A percentile compares a stretch with the other conserved stretches of the same genome.
Evolutionary conservation across 2,329 filamentous ascomycete genomes (phyloP).

Genomic region (Exophiala calicioides): DNA sequence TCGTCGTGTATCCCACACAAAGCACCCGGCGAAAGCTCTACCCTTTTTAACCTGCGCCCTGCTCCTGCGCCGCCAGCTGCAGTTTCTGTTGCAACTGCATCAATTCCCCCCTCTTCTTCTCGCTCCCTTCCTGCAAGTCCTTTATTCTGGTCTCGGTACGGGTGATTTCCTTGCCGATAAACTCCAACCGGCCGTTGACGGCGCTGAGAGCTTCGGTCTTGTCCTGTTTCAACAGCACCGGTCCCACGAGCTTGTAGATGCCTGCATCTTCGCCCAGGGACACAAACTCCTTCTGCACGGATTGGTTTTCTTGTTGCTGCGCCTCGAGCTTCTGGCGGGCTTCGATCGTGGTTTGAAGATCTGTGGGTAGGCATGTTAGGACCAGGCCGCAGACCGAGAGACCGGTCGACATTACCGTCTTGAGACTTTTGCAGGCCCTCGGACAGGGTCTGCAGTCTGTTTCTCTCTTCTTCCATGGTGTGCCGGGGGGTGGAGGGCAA

Average conservation of each 20-base stretch:
- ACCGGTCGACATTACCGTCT: too few relatives aligned
- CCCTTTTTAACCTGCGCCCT: slow-evolving; percentile 23
- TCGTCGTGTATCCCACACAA: too few relatives aligned
- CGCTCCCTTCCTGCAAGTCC: slow-evolving; percentile 64
- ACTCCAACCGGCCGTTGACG: slow-evolving; percentile 86
- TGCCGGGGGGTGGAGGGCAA: background rate
- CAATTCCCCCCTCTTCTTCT: slow-evolving; percentile 66
- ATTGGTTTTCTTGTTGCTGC: slow-evolving; percentile 88
- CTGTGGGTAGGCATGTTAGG: slow-evolving; percentile 59
- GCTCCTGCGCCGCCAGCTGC: slow-evolving; percentile 28
- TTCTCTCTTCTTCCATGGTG: slow-evolving; percentile 59
- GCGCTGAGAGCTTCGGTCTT: slow-evolving; percentile 85
- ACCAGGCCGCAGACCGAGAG: too few relatives aligned
- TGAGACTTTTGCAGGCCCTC: slow-evolving; percentile 88
- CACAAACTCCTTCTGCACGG: slow-evolving; percentile 79
- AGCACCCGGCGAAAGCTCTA: too few relatives aligned
- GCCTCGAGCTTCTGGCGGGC: slow-evolving; percentile 88
- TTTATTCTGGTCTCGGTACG: slow-evolving; percentile 67
- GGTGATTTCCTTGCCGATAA: slow-evolving; percentile 87
- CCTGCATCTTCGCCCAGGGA: slow-evolving; percentile 76
- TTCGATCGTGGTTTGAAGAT: slow-evolving; percentile 73
- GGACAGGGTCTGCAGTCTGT: slow-evolving; percentile 75
- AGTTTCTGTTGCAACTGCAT: slow-evolving; percentile 32
- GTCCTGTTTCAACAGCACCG: slow-evolving; percentile 92
- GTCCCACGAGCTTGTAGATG: slow-evolving; percentile 95